phyloP scores from a whole-genome alignment of 2,329 filamentous ascomycete genomes.

The Daldinia sp. region DNA sequence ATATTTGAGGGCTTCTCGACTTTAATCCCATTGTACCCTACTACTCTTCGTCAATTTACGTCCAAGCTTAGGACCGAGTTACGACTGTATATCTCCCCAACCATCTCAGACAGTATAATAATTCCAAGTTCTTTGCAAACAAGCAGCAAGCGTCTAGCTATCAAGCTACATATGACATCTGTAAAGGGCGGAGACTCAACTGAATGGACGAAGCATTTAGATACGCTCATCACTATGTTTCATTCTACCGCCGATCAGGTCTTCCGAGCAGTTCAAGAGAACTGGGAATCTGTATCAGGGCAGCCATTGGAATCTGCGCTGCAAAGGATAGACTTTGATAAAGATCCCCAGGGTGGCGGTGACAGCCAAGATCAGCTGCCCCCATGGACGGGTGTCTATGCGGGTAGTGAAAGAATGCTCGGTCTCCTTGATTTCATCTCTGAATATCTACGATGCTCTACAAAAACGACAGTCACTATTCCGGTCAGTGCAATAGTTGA shows the following conservation, averaged over 20 bases:
- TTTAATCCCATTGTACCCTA: slow-evolving; percentile 83
- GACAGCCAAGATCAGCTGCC: slow-evolving; percentile 66
- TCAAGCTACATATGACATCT: slow-evolving; percentile 82
- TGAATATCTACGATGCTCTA: slow-evolving; percentile 72
- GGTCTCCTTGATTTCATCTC: slow-evolving; percentile 75
- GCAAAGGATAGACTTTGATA: slow-evolving; percentile 59
- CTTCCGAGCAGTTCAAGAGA: slow-evolving; percentile 82
- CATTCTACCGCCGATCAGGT: slow-evolving; percentile 81
- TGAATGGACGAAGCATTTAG: slow-evolving; percentile 80
- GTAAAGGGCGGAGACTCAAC: slow-evolving; percentile 81
- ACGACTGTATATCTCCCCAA: slow-evolving; percentile 72
- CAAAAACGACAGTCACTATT: slow-evolving; percentile 73
- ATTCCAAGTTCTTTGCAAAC: slow-evolving; percentile 66
- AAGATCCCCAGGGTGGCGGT: slow-evolving; percentile 62
- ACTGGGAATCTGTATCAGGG: slow-evolving; percentile 77
- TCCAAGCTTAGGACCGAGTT: slow-evolving; percentile 74
- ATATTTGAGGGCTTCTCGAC: slow-evolving; percentile 78
- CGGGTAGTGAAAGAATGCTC: slow-evolving; percentile 76
- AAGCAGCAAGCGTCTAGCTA: slow-evolving; percentile 73
- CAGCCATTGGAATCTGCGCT: slow-evolving; percentile 61
- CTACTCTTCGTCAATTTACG: slow-evolving; percentile 82
- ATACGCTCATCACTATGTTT: slow-evolving; percentile 70
- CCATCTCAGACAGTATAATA: slow-evolving; percentile 62
- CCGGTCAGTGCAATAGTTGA: slow-evolving; percentile 77
- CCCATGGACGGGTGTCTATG: slow-evolving; percentile 78